phyloP scores from a whole-genome alignment of 192 early-diverging fungal species.

The Umbelopsis isabellina region DNA sequence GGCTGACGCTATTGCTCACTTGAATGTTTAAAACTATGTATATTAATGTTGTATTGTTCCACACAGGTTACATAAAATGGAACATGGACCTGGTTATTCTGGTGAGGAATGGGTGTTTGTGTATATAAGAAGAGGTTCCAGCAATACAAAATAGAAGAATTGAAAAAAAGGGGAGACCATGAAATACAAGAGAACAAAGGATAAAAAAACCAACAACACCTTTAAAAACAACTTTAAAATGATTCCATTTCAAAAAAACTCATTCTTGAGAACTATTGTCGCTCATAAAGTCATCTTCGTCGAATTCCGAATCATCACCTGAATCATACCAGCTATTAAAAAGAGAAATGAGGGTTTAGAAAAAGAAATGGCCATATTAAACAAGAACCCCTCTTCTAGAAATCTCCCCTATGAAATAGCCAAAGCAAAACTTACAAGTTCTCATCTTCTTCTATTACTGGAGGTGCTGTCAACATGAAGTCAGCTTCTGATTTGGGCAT shows the following conservation, averaged over 20 bases:
- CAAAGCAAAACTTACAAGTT: slow-evolving; percentile 35
- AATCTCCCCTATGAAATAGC: not conserved
- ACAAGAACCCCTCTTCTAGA: not conserved
- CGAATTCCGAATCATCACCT: slow-evolving; percentile 46
- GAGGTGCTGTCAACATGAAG: slow-evolving; percentile 42
- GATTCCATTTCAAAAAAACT: no score
- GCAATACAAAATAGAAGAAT: no score
- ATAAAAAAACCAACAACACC: no score
- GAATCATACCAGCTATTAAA: slow-evolving; percentile 38
- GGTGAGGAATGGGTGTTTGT: not conserved
- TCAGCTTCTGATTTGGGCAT: slow-evolving; percentile 47
- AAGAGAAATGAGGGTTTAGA: not conserved
- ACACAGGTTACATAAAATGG: not conserved
- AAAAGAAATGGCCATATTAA: not conserved
- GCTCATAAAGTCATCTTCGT: slow-evolving; percentile 39
- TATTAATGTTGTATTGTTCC: not conserved
- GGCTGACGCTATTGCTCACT: no score
- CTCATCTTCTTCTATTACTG: slow-evolving; percentile 44
- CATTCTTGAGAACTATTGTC: slow-evolving; percentile 18
- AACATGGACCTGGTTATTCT: not conserved
- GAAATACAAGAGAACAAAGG: no score
- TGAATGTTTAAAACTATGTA: not conserved
- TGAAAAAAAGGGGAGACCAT: no score
- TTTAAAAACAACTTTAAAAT: no score
- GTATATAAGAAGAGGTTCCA: not conserved